Evolutionary conservation across 148 eudicot genomes (phyloP), one percentile per base, ranked within the genome.

Genomic region (Silene uniflora): DNA sequence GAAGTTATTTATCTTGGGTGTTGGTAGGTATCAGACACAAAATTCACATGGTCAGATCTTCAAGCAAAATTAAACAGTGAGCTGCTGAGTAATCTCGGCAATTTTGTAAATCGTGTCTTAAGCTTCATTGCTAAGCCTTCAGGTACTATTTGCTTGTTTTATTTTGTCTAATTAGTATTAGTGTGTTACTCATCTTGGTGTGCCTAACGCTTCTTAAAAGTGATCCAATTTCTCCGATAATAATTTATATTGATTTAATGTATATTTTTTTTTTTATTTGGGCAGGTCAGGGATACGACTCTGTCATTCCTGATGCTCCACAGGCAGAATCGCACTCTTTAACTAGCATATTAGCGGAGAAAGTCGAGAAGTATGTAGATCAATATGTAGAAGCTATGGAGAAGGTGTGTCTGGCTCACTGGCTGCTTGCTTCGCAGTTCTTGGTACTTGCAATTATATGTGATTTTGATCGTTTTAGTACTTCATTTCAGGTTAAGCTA

Each of bases 321-420:
- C 87, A 82, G 82, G 90, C 91, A 13, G 97, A 82, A 76, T 79
- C 84, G 35, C 94, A 93, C 81, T 56, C 82, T 54, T 84, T 84
- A 71, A 86, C 97, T 8, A 80, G 80, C 52, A 68, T 75, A 18
- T 81, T 91, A 75, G 90, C 83, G 65, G 90, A 89, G 27, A 91
- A 89, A 88, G 90, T 93, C 72, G 90, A 87, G 21, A 84, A 80
- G 47, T 77, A 76, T 77, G 97, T 91, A 18, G 85, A 87, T 78
- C 90, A 88, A 71, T 93, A 93, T 74, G 71, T 91, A 75, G 93
- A 91, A 78, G 89, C 87, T 65, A 89, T 93, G 98, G 98, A 93
- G 80, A 93, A 91, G 96, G n/a, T n/a, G 98, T 89, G 24, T 76
- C 81, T 76, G 24, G 71, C 73, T 22, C 49, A 19, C 39, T 78